Evolutionary conservation across 2,329 filamentous ascomycete genomes (phyloP).

Genomic region (Arthrobotrys sphaeroides): DNA sequence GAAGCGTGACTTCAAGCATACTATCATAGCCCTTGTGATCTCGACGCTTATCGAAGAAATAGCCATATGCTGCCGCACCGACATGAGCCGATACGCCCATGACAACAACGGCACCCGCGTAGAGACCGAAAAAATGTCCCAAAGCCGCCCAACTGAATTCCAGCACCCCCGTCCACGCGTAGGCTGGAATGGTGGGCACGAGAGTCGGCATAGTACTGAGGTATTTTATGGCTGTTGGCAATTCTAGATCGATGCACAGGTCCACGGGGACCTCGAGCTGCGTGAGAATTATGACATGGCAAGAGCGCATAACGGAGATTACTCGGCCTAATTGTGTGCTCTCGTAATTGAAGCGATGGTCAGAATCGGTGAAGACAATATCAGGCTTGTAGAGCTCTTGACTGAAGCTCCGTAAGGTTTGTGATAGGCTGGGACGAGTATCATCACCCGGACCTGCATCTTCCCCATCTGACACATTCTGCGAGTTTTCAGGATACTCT

Average conservation of each 20-base stretch:
- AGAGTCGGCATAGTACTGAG: too few relatives aligned
- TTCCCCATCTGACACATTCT: not conserved
- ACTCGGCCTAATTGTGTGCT: not conserved
- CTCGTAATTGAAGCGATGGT: not conserved
- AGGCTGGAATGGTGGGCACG: not conserved
- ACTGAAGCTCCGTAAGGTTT: not conserved
- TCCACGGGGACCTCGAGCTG: not conserved
- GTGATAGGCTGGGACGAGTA: not conserved
- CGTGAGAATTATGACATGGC: not conserved
- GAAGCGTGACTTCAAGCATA: not conserved
- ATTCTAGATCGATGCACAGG: not conserved
- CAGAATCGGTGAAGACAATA: not conserved
- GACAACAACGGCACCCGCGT: too few relatives aligned
- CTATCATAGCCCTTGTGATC: not conserved
- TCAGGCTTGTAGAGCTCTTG: not conserved
- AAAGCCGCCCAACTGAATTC: not conserved
- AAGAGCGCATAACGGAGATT: not conserved
- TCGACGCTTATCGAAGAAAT: not conserved
- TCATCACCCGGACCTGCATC: not conserved
- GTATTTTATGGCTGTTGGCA: too few relatives aligned
- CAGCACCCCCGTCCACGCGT: not conserved
- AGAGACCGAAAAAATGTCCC: not conserved
- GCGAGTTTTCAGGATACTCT: not conserved
- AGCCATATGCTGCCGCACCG: too few relatives aligned
- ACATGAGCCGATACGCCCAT: too few relatives aligned